A percentile compares a stretch with the other conserved stretches of the same genome.
Evolutionary conservation across 148 eudicot genomes (phyloP).

Genomic region (Mesembryanthemum crystallinum): DNA sequence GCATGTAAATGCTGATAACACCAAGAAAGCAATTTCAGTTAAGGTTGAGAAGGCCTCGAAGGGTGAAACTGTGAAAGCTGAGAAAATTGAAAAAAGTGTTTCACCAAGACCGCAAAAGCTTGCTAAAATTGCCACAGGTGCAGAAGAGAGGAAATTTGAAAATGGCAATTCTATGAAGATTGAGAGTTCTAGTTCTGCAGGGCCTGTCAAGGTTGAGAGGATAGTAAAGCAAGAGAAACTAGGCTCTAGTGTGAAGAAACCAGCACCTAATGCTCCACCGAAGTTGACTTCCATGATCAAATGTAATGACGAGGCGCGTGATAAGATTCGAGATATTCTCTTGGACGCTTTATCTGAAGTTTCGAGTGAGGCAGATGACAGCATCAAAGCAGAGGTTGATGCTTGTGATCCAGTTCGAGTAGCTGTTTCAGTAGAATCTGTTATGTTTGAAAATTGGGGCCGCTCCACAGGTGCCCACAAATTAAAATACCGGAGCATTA

Average conservation of each 20-base stretch:
- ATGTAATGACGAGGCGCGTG: constrained; percentile 47
- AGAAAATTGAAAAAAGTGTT: constrained; percentile 17
- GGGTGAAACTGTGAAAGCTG: constrained; percentile 28
- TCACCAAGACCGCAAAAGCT: constrained; percentile 37
- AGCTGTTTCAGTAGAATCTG: constrained; percentile 57
- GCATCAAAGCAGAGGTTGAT: constrained; percentile 38
- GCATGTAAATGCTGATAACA: constrained; percentile 21
- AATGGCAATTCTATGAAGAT: constrained; percentile 25
- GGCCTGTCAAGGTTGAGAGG: constrained; percentile 36
- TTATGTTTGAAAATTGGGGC: constrained; percentile 65
- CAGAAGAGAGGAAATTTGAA: constrained; percentile 22
- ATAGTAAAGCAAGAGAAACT: constrained; percentile 34
- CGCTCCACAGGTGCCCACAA: constrained; percentile 56
- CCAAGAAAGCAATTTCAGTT: constrained; percentile 30
- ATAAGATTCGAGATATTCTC: constrained; percentile 55
- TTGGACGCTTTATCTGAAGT: constrained; percentile 52
- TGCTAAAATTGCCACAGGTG: constrained; percentile 32
- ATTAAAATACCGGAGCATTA: constrained; percentile 53
- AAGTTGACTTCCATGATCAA: constrained; percentile 54
- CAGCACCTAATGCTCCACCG: constrained; percentile 40
- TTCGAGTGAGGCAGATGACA: constrained; percentile 41
- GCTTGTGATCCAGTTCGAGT: constrained; percentile 60
- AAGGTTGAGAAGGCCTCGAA: constrained; percentile 31
- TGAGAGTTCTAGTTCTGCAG: constrained; percentile 21
- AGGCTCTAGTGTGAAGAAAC: constrained; percentile 25